These are phyloP conservation scores for Dalechampia spathulata DNA, from an alignment of 441 rosid genomes.

Conservation along the genomic window DNA sequence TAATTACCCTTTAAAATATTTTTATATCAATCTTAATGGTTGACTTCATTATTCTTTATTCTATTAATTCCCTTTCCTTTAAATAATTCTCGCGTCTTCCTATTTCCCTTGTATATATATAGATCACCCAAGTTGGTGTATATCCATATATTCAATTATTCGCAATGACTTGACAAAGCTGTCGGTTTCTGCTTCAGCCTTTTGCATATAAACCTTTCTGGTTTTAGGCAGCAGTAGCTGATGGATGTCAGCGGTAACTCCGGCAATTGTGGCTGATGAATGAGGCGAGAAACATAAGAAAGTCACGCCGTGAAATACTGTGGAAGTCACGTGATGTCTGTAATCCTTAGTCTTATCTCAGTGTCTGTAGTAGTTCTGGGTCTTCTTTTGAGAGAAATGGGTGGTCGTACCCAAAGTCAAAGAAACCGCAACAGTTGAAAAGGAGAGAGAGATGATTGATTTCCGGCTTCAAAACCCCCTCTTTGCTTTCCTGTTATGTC, in stretches of 20 bases:
- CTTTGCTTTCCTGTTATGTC: neutral
- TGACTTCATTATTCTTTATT: slow-evolving; percentile 29
- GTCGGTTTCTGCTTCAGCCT: neutral
- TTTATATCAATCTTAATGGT: slow-evolving; percentile 28
- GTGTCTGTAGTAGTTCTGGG: neutral
- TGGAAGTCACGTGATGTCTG: slow-evolving; percentile 2
- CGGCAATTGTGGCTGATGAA: slow-evolving; percentile 18
- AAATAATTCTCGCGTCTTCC: no score
- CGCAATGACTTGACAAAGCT: neutral
- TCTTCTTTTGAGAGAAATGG: slow-evolving; percentile 1
- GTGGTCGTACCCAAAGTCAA: no score
- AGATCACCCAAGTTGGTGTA: no score
- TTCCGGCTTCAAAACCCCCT: no score
- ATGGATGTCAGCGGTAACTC: slow-evolving; percentile 14
- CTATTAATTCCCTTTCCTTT: neutral
- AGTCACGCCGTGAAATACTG: neutral
- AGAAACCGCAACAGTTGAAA: no score
- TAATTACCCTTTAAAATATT: slow-evolving; percentile 15
- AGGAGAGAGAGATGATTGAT: no score
- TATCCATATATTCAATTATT: neutral
- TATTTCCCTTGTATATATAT: no score
- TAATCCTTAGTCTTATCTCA: neutral
- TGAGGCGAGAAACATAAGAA: neutral
- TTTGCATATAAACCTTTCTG: neutral
- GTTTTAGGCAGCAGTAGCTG: neutral